Evolutionary conservation across 2,329 filamentous ascomycete genomes (phyloP).

Genomic region (Podosphaera aphanis): DNA sequence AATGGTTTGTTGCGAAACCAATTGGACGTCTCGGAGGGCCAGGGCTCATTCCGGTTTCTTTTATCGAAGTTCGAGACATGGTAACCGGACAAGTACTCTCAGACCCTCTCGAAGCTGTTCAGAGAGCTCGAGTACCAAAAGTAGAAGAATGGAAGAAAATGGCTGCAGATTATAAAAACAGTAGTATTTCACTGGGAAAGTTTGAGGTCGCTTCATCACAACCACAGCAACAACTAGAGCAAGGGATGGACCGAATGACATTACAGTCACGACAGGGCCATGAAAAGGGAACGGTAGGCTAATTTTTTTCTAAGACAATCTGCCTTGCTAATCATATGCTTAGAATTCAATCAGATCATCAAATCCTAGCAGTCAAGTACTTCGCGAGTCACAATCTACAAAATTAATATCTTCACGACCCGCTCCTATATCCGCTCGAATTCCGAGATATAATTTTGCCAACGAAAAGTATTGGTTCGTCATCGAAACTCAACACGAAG

Average conservation of each 20-base stretch:
- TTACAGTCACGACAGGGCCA: conserved; percentile 32
- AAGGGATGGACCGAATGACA: conserved; percentile 60
- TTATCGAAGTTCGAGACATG: conserved; percentile 92
- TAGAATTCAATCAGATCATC: conserved; percentile 10
- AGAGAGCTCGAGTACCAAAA: conserved; percentile 68
- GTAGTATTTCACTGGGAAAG: conserved; percentile 86
- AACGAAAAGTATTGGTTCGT: conserved; percentile 99
- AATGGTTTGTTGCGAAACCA: conserved; percentile 99
- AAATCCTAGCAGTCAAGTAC: conserved; percentile 8
- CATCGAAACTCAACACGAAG: conserved; percentile 74
- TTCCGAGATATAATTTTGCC: conserved; percentile 82
- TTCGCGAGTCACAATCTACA: conserved; percentile 17
- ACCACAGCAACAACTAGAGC: conserved; percentile 37
- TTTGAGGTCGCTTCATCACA: conserved; percentile 36
- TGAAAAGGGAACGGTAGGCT: conserved; percentile 25
- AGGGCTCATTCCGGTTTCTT: conserved; percentile 85
- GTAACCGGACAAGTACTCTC: conserved; percentile 57
- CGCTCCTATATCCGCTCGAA: conserved; percentile 60
- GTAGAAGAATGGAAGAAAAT: conserved; percentile 99
- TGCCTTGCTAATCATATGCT: neutral
- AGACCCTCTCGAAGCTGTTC: conserved; percentile 67
- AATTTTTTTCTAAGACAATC: neutral
- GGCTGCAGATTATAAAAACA: conserved; percentile 97
- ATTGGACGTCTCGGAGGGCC: conserved; percentile 90
- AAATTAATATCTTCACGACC: conserved; percentile 32